Evolutionary conservation across 2,329 filamentous ascomycete species (phyloP).

Genomic region (Alternaria rosae): DNA sequence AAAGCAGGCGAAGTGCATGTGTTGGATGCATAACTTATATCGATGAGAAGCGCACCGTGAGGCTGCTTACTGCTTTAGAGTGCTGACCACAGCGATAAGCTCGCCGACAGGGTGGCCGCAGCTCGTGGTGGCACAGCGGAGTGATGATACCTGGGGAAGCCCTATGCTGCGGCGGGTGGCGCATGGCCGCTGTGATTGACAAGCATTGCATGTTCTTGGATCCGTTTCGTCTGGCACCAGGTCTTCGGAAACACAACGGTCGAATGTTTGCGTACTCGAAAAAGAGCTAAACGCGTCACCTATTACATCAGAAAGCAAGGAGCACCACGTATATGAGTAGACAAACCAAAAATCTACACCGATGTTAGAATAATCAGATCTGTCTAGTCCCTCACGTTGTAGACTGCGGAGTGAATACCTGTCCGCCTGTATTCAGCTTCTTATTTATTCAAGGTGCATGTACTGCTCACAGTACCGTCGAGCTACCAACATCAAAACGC

Average conservation of each 20-base stretch:
- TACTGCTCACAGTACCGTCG: not conserved
- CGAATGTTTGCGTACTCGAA: not conserved
- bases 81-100: constrained; percentile 35
- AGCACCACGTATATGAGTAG: no score
- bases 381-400: not conserved
- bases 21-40: constrained; percentile 4
- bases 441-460: not conserved
- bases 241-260: constrained; percentile 2
- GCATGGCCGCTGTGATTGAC: constrained; percentile 5
- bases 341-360: not conserved
- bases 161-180: constrained; percentile 11
- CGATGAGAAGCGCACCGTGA: constrained; percentile 13
- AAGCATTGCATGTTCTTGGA: not conserved
- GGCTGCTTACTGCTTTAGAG: constrained; percentile 31
- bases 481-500: not conserved
- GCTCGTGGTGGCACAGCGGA: constrained; percentile 14
- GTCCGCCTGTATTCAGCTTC: not conserved
- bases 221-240: constrained; percentile 3
- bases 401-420: not conserved
- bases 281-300: not conserved
- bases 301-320: no score
- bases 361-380: not conserved
- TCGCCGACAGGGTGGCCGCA: constrained; percentile 23
- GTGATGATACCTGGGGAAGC: constrained; percentile 7
- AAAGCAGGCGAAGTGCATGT: constrained; percentile 20